Evolutionary conservation across 2,329 filamentous ascomycete species (phyloP), one percentile per base, ranked within the genome.

Genomic region (Alternaria rosae): DNA sequence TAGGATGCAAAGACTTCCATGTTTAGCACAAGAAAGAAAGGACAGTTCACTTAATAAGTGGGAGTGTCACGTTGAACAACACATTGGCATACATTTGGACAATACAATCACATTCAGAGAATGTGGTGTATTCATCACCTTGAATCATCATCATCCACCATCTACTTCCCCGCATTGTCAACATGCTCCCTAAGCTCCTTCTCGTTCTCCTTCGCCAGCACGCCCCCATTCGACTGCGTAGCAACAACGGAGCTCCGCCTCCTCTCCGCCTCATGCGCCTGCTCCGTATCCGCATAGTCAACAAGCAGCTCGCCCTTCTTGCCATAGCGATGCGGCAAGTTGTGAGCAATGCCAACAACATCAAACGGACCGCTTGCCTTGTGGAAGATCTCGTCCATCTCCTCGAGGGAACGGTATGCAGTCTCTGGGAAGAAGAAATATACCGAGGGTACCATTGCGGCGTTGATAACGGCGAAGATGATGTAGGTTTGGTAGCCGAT

Each of bases 361-460:
- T 81, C 73, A 64, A 86, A 85, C 53, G 84, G 74, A 21, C 79
- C 83, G 25, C 75, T 79, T 2, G 84, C 84, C 64, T 86, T 86
- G 73, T 82, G 82, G 81, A 91, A 90, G 67, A 92, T 88, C 59
- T 86, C 83, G 70, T 92, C 89, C 73, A 77, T 77, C 52, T 77
- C 75, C 47, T 78, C 75, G 4, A 77, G 67, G 5, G 76, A 78
- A 42, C 69, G 83, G 58, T 83, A 84, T 10, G 85, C 86, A 3
- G 86, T 88, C 70, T 88, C 87, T 0, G 86, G 87, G 73, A 87
- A 88, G 81, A 88, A 87, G 77, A 87, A 85, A 78, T 87, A 88
- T 50, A 86, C 83, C 8, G 83, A 81, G 0, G 86, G 86, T 17
- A 87, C 80, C 70, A 87, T 87, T 67, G 80, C 80, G 15, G 84